Evolutionary conservation across 495 filamentous ascomycete species (phyloP).

Genomic region (Bacidia rubella): DNA sequence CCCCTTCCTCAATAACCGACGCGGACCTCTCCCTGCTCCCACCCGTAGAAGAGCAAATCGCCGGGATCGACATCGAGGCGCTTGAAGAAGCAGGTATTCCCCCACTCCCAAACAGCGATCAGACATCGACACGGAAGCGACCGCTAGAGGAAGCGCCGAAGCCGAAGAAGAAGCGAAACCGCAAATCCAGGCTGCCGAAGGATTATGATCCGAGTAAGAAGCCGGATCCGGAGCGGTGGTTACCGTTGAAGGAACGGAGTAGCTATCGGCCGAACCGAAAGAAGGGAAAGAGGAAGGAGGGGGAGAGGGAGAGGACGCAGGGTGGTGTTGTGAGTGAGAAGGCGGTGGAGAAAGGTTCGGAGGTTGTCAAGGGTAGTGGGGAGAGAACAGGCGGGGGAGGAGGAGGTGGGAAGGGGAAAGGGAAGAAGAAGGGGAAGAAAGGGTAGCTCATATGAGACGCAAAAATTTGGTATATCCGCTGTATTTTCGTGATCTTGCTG

Average conservation of each 20-base stretch:
- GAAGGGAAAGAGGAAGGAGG: slow-evolving; percentile 66
- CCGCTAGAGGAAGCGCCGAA: slow-evolving; percentile 34
- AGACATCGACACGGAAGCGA: slow-evolving; percentile 41
- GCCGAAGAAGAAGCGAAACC: slow-evolving; percentile 46
- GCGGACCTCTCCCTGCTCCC: slow-evolving; percentile 43
- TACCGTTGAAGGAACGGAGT: slow-evolving; percentile 78
- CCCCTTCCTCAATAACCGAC: slow-evolving; percentile 42
- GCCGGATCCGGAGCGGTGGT: slow-evolving; percentile 81
- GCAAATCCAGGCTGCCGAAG: slow-evolving; percentile 61
- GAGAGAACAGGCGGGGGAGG: slow-evolving; percentile 31
- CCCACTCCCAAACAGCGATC: slow-evolving; percentile 32
- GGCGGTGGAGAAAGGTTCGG: slow-evolving; percentile 48
- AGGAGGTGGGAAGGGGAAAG: slow-evolving; percentile 40
- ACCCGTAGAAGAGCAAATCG: slow-evolving; percentile 48
- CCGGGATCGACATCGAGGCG: slow-evolving; percentile 49
- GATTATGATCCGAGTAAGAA: slow-evolving; percentile 62
- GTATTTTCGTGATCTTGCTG: too few relatives aligned
- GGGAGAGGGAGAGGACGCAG: slow-evolving; percentile 52
- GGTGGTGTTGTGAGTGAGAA: slow-evolving; percentile 64
- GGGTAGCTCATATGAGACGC: slow-evolving; percentile 20
- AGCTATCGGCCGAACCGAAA: slow-evolving; percentile 80
- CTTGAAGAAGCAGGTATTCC: slow-evolving; percentile 71
- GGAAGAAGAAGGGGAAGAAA: slow-evolving; percentile 65
- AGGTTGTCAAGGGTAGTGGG: slow-evolving; percentile 25
- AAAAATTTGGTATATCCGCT: too few relatives aligned